phyloP scores from a whole-genome alignment of 2,329 filamentous ascomycete genomes.

The Fusarium irregulare region DNA sequence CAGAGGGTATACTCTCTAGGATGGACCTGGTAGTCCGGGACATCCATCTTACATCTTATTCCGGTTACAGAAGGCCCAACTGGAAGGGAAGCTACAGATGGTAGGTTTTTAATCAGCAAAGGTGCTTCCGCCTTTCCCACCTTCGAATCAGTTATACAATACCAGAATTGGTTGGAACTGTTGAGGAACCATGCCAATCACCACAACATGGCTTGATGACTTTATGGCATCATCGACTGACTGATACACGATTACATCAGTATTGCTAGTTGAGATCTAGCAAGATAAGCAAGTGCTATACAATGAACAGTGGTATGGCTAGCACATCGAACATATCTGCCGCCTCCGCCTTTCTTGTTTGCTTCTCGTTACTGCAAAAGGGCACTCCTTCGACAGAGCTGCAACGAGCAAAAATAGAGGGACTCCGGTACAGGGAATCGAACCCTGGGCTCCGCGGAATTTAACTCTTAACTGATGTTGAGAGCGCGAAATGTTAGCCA shows the following conservation, averaged over 20 bases:
- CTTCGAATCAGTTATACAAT: not conserved
- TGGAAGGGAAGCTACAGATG: not conserved
- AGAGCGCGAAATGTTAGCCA: conserved; percentile 51
- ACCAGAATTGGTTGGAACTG: not conserved
- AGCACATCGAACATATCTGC: not conserved
- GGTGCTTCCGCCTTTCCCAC: not conserved
- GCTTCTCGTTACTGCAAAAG: not conserved
- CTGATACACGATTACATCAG: not conserved
- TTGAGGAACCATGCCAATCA: not conserved
- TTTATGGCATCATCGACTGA: no score
- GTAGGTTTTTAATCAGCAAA: no score
- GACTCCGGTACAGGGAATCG: conserved; percentile 44
- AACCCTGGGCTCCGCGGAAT: conserved; percentile 42
- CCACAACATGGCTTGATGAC: not conserved
- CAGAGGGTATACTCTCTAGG: not conserved
- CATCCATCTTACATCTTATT: not conserved
- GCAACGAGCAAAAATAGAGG: conserved; percentile 1
- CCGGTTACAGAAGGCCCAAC: not conserved
- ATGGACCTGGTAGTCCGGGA: not conserved
- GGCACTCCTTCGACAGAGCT: not conserved
- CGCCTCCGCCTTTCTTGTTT: not conserved
- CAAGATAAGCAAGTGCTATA: not conserved
- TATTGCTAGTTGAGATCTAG: not conserved
- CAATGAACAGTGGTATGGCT: not conserved
- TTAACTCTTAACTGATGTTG: conserved; percentile 39